A percentile compares a stretch with the other conserved stretches of the same genome.
Evolutionary conservation across 1,139 yeast genomes (phyloP).

Genomic region (Yamadazyma songkhlaensis): DNA sequence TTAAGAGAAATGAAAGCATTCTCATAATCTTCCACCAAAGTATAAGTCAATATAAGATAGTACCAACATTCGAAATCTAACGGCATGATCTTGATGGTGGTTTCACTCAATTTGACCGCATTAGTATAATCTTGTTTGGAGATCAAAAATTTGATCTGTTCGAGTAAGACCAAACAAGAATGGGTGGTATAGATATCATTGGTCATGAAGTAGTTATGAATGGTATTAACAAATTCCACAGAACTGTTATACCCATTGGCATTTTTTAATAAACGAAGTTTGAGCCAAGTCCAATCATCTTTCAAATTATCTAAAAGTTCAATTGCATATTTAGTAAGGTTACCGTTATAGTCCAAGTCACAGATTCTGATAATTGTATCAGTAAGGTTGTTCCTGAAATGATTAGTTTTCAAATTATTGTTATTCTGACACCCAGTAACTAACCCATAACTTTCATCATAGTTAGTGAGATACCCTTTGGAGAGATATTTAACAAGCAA

Average conservation of each 20-base stretch:
- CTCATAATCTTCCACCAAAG: slow-evolving; percentile 26
- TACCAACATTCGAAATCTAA: slow-evolving; percentile 45
- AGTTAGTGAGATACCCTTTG: slow-evolving; percentile 29
- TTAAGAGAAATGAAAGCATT: slow-evolving; percentile 35
- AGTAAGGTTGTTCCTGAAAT: slow-evolving; percentile 33
- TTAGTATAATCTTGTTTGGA: slow-evolving; percentile 23
- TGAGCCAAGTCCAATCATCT: slow-evolving; percentile 29
- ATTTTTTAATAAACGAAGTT: slow-evolving; percentile 26
- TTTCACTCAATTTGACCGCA: slow-evolving; percentile 32
- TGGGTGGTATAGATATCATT: slow-evolving; percentile 26
- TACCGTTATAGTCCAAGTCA: slow-evolving; percentile 19
- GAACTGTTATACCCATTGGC: slow-evolving; percentile 27
- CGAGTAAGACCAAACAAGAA: slow-evolving; percentile 34
- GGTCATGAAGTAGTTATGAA: slow-evolving; percentile 22
- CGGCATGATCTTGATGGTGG: slow-evolving; percentile 33
- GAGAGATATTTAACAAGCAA: slow-evolving; percentile 24
- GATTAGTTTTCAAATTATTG: slow-evolving; percentile 20
- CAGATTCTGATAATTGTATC: slow-evolving; percentile 29
- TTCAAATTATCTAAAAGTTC: slow-evolving; percentile 14
- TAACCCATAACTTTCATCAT: slow-evolving; percentile 25
- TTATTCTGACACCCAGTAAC: slow-evolving; percentile 23
- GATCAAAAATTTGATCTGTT: slow-evolving; percentile 38
- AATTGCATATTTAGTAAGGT: slow-evolving; percentile 21
- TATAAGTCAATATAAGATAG: slow-evolving; percentile 31
- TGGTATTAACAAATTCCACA: slow-evolving; percentile 22